A percentile compares a stretch with the other conserved stretches of the same genome.
These are phyloP conservation scores for Podosphaera aphanis DNA, from an alignment of 2,329 filamentous ascomycete species.

Conservation along the genomic window DNA sequence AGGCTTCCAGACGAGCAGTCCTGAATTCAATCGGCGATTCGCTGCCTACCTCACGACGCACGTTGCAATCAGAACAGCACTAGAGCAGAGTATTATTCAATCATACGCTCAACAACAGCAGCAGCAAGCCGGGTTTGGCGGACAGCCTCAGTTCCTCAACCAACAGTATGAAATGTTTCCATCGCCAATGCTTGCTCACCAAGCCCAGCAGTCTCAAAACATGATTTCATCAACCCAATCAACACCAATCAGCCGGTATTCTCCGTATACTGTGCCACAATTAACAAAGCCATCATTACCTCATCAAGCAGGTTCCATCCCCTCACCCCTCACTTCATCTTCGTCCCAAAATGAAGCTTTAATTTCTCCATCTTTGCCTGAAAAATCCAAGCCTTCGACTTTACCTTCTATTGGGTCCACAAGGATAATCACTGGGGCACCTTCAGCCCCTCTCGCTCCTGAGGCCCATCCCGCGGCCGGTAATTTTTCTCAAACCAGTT, in stretches of 20 bases:
- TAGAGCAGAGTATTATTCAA: constrained; percentile 21
- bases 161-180: constrained; percentile 14
- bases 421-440: constrained; percentile 4
- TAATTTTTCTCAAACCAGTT: constrained; percentile 4
- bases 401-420: neutral
- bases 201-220: constrained; percentile 7
- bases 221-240: constrained; percentile 1
- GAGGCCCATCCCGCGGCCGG: constrained; percentile 10
- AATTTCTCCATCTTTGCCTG: neutral
- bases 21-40: constrained; percentile 10
- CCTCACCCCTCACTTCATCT: constrained; percentile 1
- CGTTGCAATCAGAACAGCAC: constrained; percentile 28
- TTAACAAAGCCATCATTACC: constrained; percentile 11
- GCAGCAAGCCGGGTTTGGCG: neutral
- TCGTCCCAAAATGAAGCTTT: neutral
- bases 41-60: constrained; percentile 30
- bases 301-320: constrained; percentile 18
- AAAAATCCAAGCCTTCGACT: constrained; percentile 1
- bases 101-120: constrained; percentile 16
- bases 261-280: constrained; percentile 19
- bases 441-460: constrained; percentile 6
- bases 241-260: constrained; percentile 17
- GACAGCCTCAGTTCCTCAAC: constrained; percentile 13
- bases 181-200: constrained; percentile 11
- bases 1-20: constrained; percentile 21